Conservation (phyloP, 441 rosid species). For the Bruguiera hainesii region DNA sequence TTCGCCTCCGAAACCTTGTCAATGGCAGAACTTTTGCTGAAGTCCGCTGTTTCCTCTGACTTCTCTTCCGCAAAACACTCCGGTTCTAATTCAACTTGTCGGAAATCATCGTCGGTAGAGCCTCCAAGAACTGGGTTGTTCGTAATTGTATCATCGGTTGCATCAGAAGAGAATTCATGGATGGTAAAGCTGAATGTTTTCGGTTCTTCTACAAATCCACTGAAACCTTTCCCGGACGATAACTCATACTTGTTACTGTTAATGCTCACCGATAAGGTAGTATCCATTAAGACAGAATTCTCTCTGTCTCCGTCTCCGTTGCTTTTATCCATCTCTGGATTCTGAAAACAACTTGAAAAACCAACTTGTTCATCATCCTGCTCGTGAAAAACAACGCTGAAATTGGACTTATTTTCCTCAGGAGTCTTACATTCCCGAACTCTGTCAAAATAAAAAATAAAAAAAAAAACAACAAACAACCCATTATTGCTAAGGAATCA, state of each 20-base stretch:
- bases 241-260: constrained; percentile 42
- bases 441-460: constrained; percentile 13
- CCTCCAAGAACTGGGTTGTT: constrained; percentile 2
- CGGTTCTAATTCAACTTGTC: constrained; percentile 7
- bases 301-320: constrained; percentile 23
- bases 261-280: constrained; percentile 20
- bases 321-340: constrained; percentile 17
- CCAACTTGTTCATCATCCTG: constrained; percentile 1
- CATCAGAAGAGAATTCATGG: constrained; percentile 28
- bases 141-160: constrained; percentile 3
- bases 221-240: constrained; percentile 30
- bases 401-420: constrained; percentile 25
- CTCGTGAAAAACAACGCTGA: constrained; percentile 1
- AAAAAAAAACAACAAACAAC: neutral
- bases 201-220: constrained; percentile 50
- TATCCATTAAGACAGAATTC: constrained; percentile 21
- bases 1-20: constrained; percentile 1
- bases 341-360: constrained; percentile 16
- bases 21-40: constrained; percentile 9
- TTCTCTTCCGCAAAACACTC: constrained; percentile 9
- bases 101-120: constrained; percentile 5
- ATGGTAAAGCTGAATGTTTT: constrained; percentile 34
- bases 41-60: constrained; percentile 15
- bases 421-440: constrained; percentile 6
- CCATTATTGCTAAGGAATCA: constrained; percentile 6